These are phyloP conservation scores for Fusarium subtropicale DNA, from an alignment of 2,329 filamentous ascomycete genomes.

Conservation along the genomic window DNA sequence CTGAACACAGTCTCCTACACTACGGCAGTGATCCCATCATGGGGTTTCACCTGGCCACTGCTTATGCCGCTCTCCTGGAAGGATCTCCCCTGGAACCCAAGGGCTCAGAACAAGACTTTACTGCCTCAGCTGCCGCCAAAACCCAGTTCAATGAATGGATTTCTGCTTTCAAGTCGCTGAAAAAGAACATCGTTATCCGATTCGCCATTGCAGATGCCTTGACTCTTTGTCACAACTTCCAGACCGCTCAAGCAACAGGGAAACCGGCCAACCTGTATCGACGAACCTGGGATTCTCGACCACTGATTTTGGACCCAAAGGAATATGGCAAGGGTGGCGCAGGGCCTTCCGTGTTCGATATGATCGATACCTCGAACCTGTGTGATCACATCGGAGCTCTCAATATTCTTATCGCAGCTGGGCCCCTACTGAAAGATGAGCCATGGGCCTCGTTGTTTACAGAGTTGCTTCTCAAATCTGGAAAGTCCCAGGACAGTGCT, in stretches of 20 bases:
- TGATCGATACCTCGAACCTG: constrained; percentile 66
- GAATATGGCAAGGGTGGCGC: constrained; percentile 53
- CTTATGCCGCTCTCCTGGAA: constrained; percentile 54
- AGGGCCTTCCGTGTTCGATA: constrained; percentile 61
- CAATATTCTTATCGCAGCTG: constrained; percentile 55
- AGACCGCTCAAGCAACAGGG: constrained; percentile 51
- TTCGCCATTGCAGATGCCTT: constrained; percentile 63
- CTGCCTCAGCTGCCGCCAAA: constrained; percentile 52
- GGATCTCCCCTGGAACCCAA: constrained; percentile 54
- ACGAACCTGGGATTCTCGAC: constrained; percentile 53
- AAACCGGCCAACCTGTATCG: constrained; percentile 57
- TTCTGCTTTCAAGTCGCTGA: constrained; percentile 52
- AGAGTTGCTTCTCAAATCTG: constrained; percentile 56
- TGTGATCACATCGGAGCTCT: constrained; percentile 55
- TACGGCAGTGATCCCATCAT: constrained; percentile 63
- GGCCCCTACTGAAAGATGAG: constrained; percentile 59
- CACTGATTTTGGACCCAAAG: constrained; percentile 56
- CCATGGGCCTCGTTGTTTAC: constrained; percentile 62
- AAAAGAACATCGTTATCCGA: constrained; percentile 55
- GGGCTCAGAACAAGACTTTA: constrained; percentile 27
- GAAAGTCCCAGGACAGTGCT: constrained; percentile 41
- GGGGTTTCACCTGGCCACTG: constrained; percentile 68
- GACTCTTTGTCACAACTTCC: constrained; percentile 64
- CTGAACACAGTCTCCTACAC: constrained; percentile 55
- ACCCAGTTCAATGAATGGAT: constrained; percentile 62